Base-by-base conservation (phyloP, 352 stramenopile species). In the Globisporangium abappressorium region DNA sequence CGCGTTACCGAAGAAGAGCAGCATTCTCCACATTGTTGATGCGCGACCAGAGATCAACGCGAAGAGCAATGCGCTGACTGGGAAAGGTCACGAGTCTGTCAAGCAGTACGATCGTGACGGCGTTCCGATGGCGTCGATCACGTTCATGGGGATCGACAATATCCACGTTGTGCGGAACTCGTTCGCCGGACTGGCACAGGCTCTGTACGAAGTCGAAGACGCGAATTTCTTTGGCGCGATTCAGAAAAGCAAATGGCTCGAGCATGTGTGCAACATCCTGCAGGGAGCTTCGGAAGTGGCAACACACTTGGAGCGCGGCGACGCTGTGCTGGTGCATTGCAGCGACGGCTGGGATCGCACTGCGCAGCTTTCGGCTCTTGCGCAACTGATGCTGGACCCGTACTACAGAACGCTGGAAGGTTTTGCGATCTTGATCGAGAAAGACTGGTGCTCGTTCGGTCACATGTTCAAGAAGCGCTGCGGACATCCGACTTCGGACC, bases 31-130 rank as follows among this genome's bases (percentile, higher is more conserved):
- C 58, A 98, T 98, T 34, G 85, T 97, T 14, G 93, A 98, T 57
- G 88, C 87, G n/a, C 81, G 93, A 7, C 90, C 90, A 33, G 86
- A 96, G 69, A 90, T 98, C 43, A 97, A 97, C 59, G 89, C 93
- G 2, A 95, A 96, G 69, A 91, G 83, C 57, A 98, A 98, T 72
- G 82, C 85, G 51, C 76, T 97, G 33, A 84, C 88, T 15, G 93
- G 93, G 1, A 98, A 97, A 76, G 93, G 93, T 9, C 89, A 93
- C 59, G 93, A 98, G 65, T 97, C 88, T 2, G 78, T 92, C 5
- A 93, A 91, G 62, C 88, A 96, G 58, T 95, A 95, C 62, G 82
- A 91, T 65, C 89, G 90, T 14, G 82, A 95, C 59, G 77, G 84
- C 46, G 73, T 82, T 0, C 71, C 87, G 7, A 92, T 67, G 12